A percentile compares a stretch with the other conserved stretches of the same genome.
phyloP scores from a whole-genome alignment of 2,329 filamentous ascomycete genomes.

The Aureobasidium sp. region DNA sequence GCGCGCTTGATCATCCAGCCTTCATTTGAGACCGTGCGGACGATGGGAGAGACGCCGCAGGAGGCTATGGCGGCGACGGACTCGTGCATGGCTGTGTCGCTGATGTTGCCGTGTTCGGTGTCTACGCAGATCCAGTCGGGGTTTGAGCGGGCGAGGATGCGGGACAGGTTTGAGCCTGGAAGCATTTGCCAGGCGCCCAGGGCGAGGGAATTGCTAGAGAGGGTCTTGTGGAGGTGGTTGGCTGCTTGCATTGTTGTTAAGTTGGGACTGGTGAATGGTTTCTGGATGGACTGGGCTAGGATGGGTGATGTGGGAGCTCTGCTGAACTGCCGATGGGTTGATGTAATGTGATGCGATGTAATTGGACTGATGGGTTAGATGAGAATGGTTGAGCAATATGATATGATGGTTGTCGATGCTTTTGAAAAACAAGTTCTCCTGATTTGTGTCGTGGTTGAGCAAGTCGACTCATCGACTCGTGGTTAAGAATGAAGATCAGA shows the following conservation, averaged over 20 bases:
- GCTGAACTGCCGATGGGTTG: background rate
- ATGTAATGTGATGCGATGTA: background rate
- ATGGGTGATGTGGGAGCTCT: background rate
- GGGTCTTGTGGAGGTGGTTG: conserved; percentile 47
- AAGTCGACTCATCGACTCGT: background rate
- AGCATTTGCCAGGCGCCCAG: conserved; percentile 55
- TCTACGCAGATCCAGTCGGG: conserved; percentile 51
- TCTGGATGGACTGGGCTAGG: background rate
- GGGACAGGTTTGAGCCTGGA: conserved; percentile 47
- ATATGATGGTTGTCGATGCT: background rate
- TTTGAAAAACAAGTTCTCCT: background rate
- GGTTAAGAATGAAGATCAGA: background rate
- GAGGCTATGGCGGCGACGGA: conserved; percentile 44
- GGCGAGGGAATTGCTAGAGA: conserved; percentile 42
- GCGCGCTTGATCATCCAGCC: conserved; percentile 58
- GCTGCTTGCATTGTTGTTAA: conserved; percentile 43
- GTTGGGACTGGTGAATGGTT: background rate
- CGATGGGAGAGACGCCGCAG: conserved; percentile 38
- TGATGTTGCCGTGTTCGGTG: conserved; percentile 51
- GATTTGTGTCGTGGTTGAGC: background rate
- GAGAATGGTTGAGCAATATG: background rate
- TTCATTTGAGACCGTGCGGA: conserved; percentile 49
- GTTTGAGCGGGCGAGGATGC: conserved; percentile 46
- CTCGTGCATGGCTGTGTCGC: conserved; percentile 49
- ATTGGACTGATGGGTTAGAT: background rate